These are phyloP conservation scores for Pseudocercospora cruenta DNA, from an alignment of 2,329 filamentous ascomycete genomes.

Conservation along the genomic window DNA sequence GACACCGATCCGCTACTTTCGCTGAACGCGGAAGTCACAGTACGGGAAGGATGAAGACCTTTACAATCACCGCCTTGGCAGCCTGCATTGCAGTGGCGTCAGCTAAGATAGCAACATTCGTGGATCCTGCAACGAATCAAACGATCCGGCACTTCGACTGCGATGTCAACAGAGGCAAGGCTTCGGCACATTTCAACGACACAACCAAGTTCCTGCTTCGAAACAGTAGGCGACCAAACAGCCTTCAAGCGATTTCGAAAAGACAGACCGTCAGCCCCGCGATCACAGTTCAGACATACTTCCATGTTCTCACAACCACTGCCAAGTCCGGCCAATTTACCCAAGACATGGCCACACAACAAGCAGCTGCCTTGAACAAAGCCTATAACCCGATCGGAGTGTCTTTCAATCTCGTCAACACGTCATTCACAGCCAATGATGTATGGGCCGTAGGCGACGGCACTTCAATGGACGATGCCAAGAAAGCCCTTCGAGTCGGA, in stretches of 20 bases:
- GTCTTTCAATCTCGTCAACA: conserved; percentile 53
- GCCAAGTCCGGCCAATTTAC: conserved; percentile 44
- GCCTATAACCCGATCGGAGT: conserved; percentile 57
- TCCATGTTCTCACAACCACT: conserved; percentile 50
- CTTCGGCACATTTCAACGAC: conserved; percentile 44
- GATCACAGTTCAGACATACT: conserved; percentile 47
- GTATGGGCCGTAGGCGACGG: conserved; percentile 56
- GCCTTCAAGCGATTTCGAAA: conserved; percentile 29
- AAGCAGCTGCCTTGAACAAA: conserved; percentile 46
- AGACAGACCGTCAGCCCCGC: conserved; percentile 27
- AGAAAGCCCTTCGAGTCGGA: conserved; percentile 56
- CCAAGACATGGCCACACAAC: conserved; percentile 45
- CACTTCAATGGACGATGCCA: conserved; percentile 55
- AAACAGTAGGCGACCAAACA: conserved; percentile 25
- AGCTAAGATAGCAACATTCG: conserved; percentile 31
- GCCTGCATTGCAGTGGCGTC: conserved; percentile 22
- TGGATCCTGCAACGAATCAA: conserved; percentile 33
- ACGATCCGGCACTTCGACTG: conserved; percentile 48
- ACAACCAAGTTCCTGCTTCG: conserved; percentile 42
- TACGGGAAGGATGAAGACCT: conserved; percentile 29
- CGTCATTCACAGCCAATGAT: conserved; percentile 57
- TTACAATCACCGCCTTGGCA: conserved; percentile 27
- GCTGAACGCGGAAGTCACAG: conserved; percentile 26
- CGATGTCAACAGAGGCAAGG: conserved; percentile 43
- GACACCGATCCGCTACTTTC: conserved; percentile 10